Evolutionary conservation across 164 flowering plant genomes (phyloP).

Genomic region (Cinnamomum chago): DNA sequence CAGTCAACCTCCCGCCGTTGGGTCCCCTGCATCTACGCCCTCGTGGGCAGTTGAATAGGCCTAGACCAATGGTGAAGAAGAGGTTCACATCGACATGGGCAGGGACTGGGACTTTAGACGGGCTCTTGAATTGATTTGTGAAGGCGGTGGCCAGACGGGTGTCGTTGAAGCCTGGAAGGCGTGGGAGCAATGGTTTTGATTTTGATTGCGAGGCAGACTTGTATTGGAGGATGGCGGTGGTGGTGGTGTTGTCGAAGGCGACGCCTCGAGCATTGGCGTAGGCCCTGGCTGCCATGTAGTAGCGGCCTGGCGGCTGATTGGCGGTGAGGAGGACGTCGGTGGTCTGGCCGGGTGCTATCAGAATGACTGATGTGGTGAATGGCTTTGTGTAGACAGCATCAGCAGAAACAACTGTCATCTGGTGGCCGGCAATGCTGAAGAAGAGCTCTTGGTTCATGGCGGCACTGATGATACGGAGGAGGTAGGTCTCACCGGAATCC

Average conservation of each 20-base stretch:
- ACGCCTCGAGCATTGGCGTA: conserved; percentile 53
- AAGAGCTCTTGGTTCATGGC: conserved; percentile 67
- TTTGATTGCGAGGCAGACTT: conserved; percentile 26
- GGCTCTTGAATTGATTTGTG: conserved; percentile 34
- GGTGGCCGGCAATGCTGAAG: conserved; percentile 70
- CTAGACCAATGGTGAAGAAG: conserved; percentile 78
- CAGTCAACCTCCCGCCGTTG: conserved; percentile 78
- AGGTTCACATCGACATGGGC: conserved; percentile 44
- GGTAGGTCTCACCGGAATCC: conserved; percentile 64
- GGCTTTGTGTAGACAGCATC: conserved; percentile 76
- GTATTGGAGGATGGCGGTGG: conserved; percentile 81
- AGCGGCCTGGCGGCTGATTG: conserved; percentile 63
- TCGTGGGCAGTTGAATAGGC: conserved; percentile 52
- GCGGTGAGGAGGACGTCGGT: conserved; percentile 68
- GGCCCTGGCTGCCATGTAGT: conserved; percentile 86
- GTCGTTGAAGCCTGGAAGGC: conserved; percentile 67
- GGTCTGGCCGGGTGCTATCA: conserved; percentile 92
- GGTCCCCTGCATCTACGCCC: conserved; percentile 76
- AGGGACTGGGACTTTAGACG: conserved; percentile 38
- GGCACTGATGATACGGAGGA: conserved; percentile 63
- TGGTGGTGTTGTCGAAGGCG: conserved; percentile 83
- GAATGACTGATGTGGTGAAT: conserved; percentile 59
- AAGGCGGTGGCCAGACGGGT: conserved; percentile 57
- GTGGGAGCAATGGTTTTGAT: conserved; percentile 43
- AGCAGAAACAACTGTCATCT: conserved; percentile 59